These are phyloP conservation scores for Coniochaeta hoffmannii DNA, from an alignment of 2,329 filamentous ascomycete species.

Conservation along the genomic window DNA sequence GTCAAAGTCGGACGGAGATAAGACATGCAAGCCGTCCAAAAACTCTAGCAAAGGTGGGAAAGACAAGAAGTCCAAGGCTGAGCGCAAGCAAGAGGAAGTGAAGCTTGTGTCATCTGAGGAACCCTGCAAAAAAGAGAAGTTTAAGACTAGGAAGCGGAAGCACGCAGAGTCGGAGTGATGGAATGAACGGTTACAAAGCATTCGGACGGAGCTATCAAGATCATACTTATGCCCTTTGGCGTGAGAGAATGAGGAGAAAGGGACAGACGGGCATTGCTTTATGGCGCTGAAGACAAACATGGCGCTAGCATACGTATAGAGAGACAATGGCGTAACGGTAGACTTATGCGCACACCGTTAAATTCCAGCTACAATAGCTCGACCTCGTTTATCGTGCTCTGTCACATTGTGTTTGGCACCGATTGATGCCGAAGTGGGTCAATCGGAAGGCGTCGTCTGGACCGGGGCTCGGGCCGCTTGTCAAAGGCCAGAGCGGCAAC, in stretches of 20 bases:
- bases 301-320: background rate
- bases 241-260: background rate
- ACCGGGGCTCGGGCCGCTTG: background rate
- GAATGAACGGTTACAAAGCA: background rate
- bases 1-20: background rate
- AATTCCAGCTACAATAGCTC: too few relatives aligned
- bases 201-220: background rate
- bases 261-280: background rate
- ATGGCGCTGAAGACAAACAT: background rate
- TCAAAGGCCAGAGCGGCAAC: background rate
- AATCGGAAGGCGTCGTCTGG: background rate
- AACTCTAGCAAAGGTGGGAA: constrained; percentile 10
- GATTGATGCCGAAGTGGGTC: background rate
- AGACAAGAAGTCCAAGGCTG: constrained; percentile 13
- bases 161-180: background rate
- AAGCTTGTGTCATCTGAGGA: too few relatives aligned
- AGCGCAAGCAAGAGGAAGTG: too few relatives aligned
- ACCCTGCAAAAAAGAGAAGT: background rate
- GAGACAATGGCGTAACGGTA: too few relatives aligned
- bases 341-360: too few relatives aligned
- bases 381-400: too few relatives aligned
- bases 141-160: background rate
- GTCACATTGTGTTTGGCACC: background rate
- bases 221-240: background rate
- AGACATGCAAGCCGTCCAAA: constrained; percentile 12